phyloP scores from a whole-genome alignment of 371 early-diverging fungal species.

The Phascolomyces articulosus region DNA sequence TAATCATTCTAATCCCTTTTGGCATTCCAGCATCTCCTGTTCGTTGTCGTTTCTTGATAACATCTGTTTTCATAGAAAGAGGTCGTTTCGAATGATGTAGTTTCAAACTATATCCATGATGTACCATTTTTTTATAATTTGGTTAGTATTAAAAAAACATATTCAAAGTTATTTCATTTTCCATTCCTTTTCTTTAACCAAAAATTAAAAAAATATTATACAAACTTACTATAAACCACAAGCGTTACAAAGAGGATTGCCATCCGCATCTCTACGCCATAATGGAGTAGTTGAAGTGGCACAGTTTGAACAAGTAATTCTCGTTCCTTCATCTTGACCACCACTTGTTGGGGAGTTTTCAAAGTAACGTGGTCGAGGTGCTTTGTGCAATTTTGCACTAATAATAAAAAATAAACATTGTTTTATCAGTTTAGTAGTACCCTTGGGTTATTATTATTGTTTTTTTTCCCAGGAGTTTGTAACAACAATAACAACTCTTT shows the following conservation, averaged over 20 bases:
- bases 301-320: slow-evolving; percentile 84
- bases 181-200: too few relatives aligned
- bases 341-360: slow-evolving; percentile 17
- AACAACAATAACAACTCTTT: too few relatives aligned
- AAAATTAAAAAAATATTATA: not conserved
- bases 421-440: not conserved
- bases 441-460: not conserved
- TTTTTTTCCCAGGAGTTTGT: not conserved
- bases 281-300: slow-evolving; percentile 90
- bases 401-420: not conserved
- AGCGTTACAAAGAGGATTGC: slow-evolving; percentile 89
- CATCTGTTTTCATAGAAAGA: slow-evolving; percentile 78
- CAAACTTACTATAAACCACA: slow-evolving; percentile 86
- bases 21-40: slow-evolving; percentile 15
- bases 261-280: slow-evolving; percentile 92
- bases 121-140: too few relatives aligned
- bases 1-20: slow-evolving; percentile 3
- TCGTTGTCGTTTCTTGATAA: slow-evolving; percentile 56
- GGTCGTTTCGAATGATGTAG: slow-evolving; percentile 59
- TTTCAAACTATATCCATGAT: slow-evolving; percentile 14
- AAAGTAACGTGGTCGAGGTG: slow-evolving; percentile 61
- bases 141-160: too few relatives aligned
- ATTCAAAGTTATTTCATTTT: too few relatives aligned
- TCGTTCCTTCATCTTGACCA: slow-evolving; percentile 17
- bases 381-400: slow-evolving; percentile 74